Evolutionary conservation across 1,284 basidiomycete genomes (phyloP), one percentile per base, ranked within the genome.

Genomic region (Cryptococcus neoformans): DNA sequence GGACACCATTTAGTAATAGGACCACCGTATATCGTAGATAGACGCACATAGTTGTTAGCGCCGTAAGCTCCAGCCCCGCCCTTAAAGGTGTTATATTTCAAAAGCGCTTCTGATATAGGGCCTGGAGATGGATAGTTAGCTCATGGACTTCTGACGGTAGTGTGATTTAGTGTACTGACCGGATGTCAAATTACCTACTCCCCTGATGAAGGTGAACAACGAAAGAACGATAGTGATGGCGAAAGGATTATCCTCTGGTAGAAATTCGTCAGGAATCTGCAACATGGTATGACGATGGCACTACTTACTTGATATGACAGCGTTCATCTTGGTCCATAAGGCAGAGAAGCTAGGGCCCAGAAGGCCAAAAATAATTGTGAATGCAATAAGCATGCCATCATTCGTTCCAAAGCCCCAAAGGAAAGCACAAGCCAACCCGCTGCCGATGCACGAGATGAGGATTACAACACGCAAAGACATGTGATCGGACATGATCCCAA

Each of bases 331-430:
- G 36, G 66, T 62, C 72, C 70, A 75, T 6, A 70, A 46, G 0
- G 70, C 68, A 4, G 70, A 62, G 50, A 75, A 72, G 51, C 65
- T 66, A 16, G 62, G 55, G 0, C 66, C 71, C 3, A 69, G 61
- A 16, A 69, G 41, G 34, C 68, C 74, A 53, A 72, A 75, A 2
- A 67, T 46, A 16, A 73, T 46, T 0, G 62, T 59, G 45, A 75
- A 75, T 1, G 58, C 58, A 0, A 71, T 59, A 12, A 75, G 59
- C 4, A 67, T 55, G 14, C 51, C 65, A n/a, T 64, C 49, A 12
- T 62, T 62, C 8, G 70, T 73, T 0, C 72, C 72, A 51, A 79
- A 68, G 0, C 77, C 77, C 76, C 78, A 79, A 36, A 79, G 60
- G 34, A 75, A 60, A 21, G 75, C 65, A 52, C 73, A 75, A 0